These are phyloP conservation scores for Penicillium sp. DNA, from an alignment of 2,329 filamentous ascomycete genomes.

Conservation along the genomic window DNA sequence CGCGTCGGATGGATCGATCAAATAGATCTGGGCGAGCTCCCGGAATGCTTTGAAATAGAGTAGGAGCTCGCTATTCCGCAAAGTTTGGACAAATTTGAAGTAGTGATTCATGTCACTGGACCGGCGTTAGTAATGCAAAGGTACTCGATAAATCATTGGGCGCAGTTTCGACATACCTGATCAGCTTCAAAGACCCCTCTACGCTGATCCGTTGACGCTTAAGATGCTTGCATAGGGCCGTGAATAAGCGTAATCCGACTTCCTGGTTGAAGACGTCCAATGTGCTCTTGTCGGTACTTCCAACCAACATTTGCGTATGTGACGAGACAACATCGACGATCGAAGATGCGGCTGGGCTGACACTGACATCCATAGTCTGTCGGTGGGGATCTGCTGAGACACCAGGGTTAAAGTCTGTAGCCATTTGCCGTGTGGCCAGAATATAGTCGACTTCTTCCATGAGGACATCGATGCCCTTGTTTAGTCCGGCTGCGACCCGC, in stretches of 20 bases:
- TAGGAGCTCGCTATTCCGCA: conserved; percentile 81
- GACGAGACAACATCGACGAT: conserved; percentile 84
- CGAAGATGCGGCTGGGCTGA: conserved; percentile 76
- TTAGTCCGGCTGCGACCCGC: conserved; percentile 89
- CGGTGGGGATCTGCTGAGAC: conserved; percentile 39
- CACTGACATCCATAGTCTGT: conserved; percentile 56
- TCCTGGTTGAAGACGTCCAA: conserved; percentile 98
- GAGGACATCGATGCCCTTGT: conserved; percentile 96
- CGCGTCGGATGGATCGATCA: conserved; percentile 83
- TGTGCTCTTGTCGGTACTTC: conserved; percentile 96
- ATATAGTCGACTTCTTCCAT: conserved; percentile 99
- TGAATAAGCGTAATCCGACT: conserved; percentile 89
- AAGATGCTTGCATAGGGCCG: conserved; percentile 91
- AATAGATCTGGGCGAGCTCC: conserved; percentile 92
- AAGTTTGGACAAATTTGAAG: conserved; percentile 77
- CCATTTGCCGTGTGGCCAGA: conserved; percentile 81
- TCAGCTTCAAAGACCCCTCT: conserved; percentile 86
- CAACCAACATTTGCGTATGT: conserved; percentile 90
- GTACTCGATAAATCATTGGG: neutral
- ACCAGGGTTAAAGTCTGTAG: conserved; percentile 86
- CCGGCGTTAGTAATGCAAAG: conserved; percentile 2
- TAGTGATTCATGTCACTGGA: conserved; percentile 91
- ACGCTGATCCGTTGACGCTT: conserved; percentile 93
- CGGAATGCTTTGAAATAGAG: conserved; percentile 90
- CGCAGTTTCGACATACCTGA: conserved; percentile 56